These are phyloP conservation scores for Vigna angularis DNA, from an alignment of 306 rosid genomes.

Conservation along the genomic window DNA sequence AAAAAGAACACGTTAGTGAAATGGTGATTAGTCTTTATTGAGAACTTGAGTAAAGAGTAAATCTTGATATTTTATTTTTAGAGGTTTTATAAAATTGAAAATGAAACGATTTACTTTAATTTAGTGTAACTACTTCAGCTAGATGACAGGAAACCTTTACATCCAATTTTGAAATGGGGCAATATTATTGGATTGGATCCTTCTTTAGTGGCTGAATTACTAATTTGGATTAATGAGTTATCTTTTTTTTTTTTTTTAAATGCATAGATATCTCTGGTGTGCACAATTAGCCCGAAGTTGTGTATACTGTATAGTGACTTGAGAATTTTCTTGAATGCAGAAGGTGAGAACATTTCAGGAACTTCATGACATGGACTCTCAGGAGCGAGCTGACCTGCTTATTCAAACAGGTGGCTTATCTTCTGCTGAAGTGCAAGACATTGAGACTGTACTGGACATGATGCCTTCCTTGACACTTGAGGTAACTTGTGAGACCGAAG, in stretches of 20 bases:
- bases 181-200: not conserved
- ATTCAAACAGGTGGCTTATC: conserved; percentile 80
- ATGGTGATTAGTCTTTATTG: not conserved
- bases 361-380: conserved; percentile 74
- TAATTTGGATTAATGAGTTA: conserved; percentile 10
- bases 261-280: conserved; percentile 21
- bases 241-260: not conserved
- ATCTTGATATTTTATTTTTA: not conserved
- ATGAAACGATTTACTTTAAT: not conserved
- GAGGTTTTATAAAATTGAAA: not conserved
- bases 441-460: conserved; percentile 80
- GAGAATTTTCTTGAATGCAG: conserved; percentile 55
- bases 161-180: not conserved
- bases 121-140: not conserved
- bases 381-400: conserved; percentile 88
- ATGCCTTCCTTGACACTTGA: conserved; percentile 86
- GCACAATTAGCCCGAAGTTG: not conserved
- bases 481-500: conserved; percentile 88
- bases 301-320: conserved; percentile 26
- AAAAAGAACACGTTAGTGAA: not conserved
- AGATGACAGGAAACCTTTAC: not conserved
- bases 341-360: conserved; percentile 94
- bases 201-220: conserved; percentile 27
- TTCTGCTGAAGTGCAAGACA: conserved; percentile 74
- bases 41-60: not conserved